These are phyloP conservation scores for Macadamia integrifolia DNA, from an alignment of 164 flowering plant genomes.

Conservation along the genomic window DNA sequence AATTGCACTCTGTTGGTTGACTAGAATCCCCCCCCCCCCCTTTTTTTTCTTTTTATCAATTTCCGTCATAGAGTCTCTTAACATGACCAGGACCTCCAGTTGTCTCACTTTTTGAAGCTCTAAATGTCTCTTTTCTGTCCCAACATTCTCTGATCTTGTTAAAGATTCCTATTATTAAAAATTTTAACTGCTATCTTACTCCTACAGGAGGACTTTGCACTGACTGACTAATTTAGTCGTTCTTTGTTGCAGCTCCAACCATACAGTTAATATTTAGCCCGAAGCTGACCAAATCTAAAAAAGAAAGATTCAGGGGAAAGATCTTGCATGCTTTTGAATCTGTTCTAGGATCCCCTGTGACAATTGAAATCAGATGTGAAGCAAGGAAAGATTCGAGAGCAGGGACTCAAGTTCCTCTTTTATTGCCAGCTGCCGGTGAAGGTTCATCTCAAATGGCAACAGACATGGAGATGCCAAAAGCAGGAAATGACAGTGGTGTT, in stretches of 20 bases:
- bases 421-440: constrained; percentile 24
- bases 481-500: constrained; percentile 11
- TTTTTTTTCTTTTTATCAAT: too few species aligned
- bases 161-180: not conserved
- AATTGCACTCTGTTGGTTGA: too few species aligned
- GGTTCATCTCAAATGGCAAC: constrained; percentile 23
- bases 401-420: constrained; percentile 21
- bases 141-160: not conserved
- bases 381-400: constrained; percentile 22
- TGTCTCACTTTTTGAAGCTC: not conserved
- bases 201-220: not conserved
- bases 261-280: constrained; percentile 59
- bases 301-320: constrained; percentile 45
- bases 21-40: too few species aligned
- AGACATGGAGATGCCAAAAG: constrained; percentile 13
- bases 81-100: not conserved
- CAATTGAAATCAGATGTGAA: constrained; percentile 58
- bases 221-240: not conserved
- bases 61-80: too few species aligned
- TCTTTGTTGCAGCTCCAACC: constrained; percentile 50
- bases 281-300: constrained; percentile 41
- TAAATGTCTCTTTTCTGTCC: not conserved
- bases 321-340: constrained; percentile 69
- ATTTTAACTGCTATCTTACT: not conserved
- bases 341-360: constrained; percentile 54